Evolutionary conservation across 345 rosid species (phyloP), one percentile per base, ranked within the genome.

Genomic region (Hibiscus syriacus): DNA sequence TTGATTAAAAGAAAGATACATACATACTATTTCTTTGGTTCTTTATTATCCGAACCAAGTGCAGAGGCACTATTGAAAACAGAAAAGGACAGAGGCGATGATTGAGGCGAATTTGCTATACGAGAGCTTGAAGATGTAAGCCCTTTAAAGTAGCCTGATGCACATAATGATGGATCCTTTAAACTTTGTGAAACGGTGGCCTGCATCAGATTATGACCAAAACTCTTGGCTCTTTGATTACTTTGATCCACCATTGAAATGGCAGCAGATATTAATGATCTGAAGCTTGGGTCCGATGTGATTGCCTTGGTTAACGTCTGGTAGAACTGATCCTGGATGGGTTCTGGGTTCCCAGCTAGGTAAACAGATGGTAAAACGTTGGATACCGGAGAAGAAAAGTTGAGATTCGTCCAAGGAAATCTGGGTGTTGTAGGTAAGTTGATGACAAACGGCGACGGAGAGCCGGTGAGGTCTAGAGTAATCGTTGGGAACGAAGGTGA

Each of bases 381-480:
- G n/a, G n/a, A n/a, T n/a, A n/a, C n/a, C n/a, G n/a, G n/a, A n/a
- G 84, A 73, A 26, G 84, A 78, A 72, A 82, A 85, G 58, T 66
- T 81, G 30, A 87, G 78, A 76, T 76, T 80, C 71, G 90, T 73
- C 52, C 85, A 70, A 64, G 89, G 84, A 52, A 75, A 77, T 74
- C 76, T 80, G 48, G 80, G 2, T 19, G 56, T 75, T 56, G 67
- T 50, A 60, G 62, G 6, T 54, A 72, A 67, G 73, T 74, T 55
- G 64, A 87, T 68, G 62, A 74, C 27, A 63, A 83, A 70, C 57
- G 81, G 54, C 25, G 81, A 59, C 22, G 83, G 78, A 13, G 90
- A 75, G 13, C 83, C 13, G 7, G 92, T 86, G 6, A 92, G 96
- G 85, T 92, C 98, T 68, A 92, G 77, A 68, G 98, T 87, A 64